Base-by-base conservation (phyloP, 2,329 filamentous ascomycete genomes). In the Fusarium nurragi region DNA sequence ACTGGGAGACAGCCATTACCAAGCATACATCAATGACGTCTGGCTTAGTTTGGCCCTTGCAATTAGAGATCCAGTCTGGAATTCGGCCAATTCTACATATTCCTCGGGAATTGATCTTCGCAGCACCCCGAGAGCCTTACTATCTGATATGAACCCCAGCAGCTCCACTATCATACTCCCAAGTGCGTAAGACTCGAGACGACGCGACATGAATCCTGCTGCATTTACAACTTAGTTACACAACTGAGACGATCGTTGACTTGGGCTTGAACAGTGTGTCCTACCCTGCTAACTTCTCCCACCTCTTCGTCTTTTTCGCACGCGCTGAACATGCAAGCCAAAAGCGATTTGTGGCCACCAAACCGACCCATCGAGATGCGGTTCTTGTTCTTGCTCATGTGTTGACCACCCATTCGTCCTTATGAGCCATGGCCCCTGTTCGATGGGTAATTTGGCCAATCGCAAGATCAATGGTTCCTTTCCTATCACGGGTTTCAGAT, bases 391-490 rank as follows among this genome's bases (percentile, higher is more conserved):
- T 47, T 52, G 53, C 47, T 67, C 54, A 64, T 71, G 69, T 71
- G 67, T 68, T 59, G 61, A 53, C 25, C 54, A 62, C 54, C 52
- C 49, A 68, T 71, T 71, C 65, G 65, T 41, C 43, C 48, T 60
- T 21, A 22, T 46, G 52, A 44, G 54, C 30, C 48, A 36, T 59
- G 28, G 34, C 55, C 54, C 64, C 58, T 57, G 48, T 57, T 54
- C n/a, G 49, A 43, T 45, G 45, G 28, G 26, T 44, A 37, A 39
- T 44, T 56, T 36, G 43, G 34, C 68, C 67, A 71, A 71, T 71
- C 38, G 32, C 32, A 45, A 58, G 41, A 26, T 26, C 28, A 36
- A 14, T 38, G 30, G 36, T 57, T 56, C 36, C 52, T 57, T 43
- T 22, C 47, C 22, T 3, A n/a, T n/a, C n/a, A n/a, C n/a, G n/a